Evolutionary conservation across 805 yeast species (phyloP), one percentile per base, ranked within the genome.

Genomic region (Zygosaccharomyces rouxii): DNA sequence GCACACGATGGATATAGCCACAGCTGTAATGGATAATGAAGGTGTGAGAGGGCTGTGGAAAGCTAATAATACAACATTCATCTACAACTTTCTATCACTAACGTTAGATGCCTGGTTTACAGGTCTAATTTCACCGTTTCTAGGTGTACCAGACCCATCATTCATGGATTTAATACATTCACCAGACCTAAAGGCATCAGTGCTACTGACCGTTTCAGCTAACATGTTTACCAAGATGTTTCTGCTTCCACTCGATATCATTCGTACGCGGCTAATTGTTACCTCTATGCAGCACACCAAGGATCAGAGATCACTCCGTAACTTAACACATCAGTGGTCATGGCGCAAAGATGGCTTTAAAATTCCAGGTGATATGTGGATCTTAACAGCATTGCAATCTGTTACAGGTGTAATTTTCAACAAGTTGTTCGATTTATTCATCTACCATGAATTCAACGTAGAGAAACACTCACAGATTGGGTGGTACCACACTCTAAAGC

Each of bases 81-180:
- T 94, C 16, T 77, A 85, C 62, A 84, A 78, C 46, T 85, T 95
- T 0, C 71, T 89, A 16, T 79, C 84, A 2, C 79, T 81, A 42
- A 85, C 96, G 0, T 70, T 89, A 40, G 92, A 87, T 60, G 88
- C 96, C 1, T 90, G 98, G 97, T 74, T 89, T 42, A 85, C 95
- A 0, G 97, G 97, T 3, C 79, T 90, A 53, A 63, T 89, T 6
- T 83, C 96, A 4, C 94, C 97, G 2, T 70, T 87, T 40, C 66
- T 86, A 45, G 84, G 86, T 16, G 79, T 89, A 26, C 96, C 97
- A 0, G 97, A 90, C 63, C 97, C 97, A 2, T 80, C 82, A 52
- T 84, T 89, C 63, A 82, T 89, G 56, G 96, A 88, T 54, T 75
- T 86, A 44, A 75, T 87, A 18, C 94, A 86, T 59, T 84, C 94